These are phyloP conservation scores for Anthracocystis panici-leucophaei DNA, from an alignment of 1,284 basidiomycete species.

Conservation along the genomic window DNA sequence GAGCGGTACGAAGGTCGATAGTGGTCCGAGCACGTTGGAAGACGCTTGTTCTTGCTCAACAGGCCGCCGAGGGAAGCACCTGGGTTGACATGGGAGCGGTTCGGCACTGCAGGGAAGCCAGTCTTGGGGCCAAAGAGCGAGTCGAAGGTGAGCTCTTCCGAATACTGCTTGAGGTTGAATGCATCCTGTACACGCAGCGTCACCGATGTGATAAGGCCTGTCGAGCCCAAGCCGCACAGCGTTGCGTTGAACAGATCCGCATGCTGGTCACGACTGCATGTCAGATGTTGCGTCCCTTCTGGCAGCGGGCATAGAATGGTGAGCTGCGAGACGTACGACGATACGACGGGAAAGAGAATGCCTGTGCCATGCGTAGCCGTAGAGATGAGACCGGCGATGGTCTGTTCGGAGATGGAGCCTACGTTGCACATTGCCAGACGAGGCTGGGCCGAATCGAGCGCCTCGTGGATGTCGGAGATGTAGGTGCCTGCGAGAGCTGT, in stretches of 20 bases:
- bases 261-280: conserved; percentile 77
- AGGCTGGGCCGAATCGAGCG: conserved; percentile 75
- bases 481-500: conserved; percentile 67
- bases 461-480: conserved; percentile 66
- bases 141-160: conserved; percentile 78
- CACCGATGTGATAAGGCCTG: conserved; percentile 86
- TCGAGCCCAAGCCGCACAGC: conserved; percentile 92
- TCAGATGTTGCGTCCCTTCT: conserved; percentile 76
- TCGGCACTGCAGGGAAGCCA: conserved; percentile 34
- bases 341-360: conserved; percentile 82
- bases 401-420: conserved; percentile 96
- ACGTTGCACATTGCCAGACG: conserved; percentile 87
- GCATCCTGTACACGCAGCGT: conserved; percentile 83
- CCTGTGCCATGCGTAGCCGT: conserved; percentile 97
- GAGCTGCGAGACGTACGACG: conserved; percentile 82
- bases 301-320: conserved; percentile 74
- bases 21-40: conserved; percentile 40
- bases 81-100: conserved; percentile 20
- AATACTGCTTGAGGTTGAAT: conserved; percentile 84
- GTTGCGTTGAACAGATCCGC: conserved; percentile 88
- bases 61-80: conserved; percentile 49
- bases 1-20: conserved; percentile 42
- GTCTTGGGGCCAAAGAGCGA: conserved; percentile 72
- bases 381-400: conserved; percentile 90
- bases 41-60: conserved; percentile 50